Conservation (phyloP, 2,329 filamentous ascomycete genomes). For the Fusarium chuoi region DNA sequence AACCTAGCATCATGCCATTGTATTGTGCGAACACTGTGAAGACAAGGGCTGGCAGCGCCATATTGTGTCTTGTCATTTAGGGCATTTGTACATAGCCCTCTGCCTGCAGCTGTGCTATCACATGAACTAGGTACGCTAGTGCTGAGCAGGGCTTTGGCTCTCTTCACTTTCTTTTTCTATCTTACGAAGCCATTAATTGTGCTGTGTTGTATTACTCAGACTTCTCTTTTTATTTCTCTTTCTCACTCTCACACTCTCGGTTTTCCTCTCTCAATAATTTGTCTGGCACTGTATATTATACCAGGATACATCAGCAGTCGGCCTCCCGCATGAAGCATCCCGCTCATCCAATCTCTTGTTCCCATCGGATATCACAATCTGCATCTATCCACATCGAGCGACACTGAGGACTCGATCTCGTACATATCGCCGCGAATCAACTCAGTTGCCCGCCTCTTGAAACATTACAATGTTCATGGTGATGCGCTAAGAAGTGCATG, state of each 20-base stretch:
- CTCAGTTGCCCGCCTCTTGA: not conserved
- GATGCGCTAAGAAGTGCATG: not conserved
- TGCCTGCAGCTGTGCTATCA: not conserved
- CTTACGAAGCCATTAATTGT: not conserved
- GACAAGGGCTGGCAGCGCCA: too few species aligned
- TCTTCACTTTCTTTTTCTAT: not conserved
- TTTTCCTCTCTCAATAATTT: not conserved
- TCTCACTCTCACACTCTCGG: not conserved
- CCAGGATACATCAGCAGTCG: not conserved
- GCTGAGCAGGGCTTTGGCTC: not conserved
- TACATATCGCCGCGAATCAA: not conserved
- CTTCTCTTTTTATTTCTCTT: not conserved
- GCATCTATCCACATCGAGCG: not conserved
- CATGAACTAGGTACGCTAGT: not conserved
- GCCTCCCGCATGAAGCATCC: conserved; percentile 29
- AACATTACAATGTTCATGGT: not conserved
- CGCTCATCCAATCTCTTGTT: not conserved
- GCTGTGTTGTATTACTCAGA: not conserved
- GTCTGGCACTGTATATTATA: not conserved
- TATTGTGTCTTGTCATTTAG: not conserved
- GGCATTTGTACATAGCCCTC: not conserved
- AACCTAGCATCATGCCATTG: not conserved
- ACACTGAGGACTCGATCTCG: not conserved
- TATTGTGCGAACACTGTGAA: not conserved
- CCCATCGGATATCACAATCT: not conserved